These are phyloP conservation scores for Ceratocystis diversiconidia DNA, from an alignment of 2,329 filamentous ascomycete genomes.

Conservation along the genomic window DNA sequence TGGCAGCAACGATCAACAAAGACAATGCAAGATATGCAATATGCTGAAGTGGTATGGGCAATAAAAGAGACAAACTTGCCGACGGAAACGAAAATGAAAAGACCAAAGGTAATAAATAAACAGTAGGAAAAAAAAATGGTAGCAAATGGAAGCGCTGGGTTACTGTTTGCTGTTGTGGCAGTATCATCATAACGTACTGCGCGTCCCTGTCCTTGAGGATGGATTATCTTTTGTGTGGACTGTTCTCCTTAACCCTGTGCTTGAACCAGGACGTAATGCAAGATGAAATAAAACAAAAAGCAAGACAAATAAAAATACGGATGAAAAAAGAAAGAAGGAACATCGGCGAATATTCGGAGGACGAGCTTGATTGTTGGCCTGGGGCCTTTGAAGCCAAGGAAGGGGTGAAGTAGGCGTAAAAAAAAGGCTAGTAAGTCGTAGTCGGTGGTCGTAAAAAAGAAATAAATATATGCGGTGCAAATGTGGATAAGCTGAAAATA, in stretches of 20 bases:
- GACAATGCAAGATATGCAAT: background rate
- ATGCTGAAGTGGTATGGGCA: constrained; percentile 2
- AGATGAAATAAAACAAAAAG: constrained; percentile 5
- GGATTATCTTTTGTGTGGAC: background rate
- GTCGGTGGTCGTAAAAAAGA: constrained; percentile 7
- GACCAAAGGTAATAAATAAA: background rate
- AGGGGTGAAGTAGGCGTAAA: background rate
- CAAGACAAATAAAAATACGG: background rate
- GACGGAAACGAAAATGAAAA: background rate
- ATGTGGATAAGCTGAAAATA: background rate
- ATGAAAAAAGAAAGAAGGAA: background rate
- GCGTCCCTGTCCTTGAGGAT: background rate
- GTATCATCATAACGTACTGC: constrained; percentile 1
- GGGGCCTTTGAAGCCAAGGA: background rate
- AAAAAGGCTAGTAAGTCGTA: background rate
- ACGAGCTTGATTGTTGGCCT: background rate
- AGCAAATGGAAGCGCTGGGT: constrained; percentile 7
- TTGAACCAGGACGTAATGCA: background rate
- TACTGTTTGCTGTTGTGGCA: constrained; percentile 1
- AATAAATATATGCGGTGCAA: background rate
- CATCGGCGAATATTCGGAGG: background rate
- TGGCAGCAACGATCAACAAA: background rate
- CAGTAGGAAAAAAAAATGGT: background rate
- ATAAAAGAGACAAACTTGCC: background rate
- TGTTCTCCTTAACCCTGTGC: constrained; percentile 3